Base-by-base conservation (phyloP, 169 alveolate genomes). In the Cryptosporidium parvum region DNA sequence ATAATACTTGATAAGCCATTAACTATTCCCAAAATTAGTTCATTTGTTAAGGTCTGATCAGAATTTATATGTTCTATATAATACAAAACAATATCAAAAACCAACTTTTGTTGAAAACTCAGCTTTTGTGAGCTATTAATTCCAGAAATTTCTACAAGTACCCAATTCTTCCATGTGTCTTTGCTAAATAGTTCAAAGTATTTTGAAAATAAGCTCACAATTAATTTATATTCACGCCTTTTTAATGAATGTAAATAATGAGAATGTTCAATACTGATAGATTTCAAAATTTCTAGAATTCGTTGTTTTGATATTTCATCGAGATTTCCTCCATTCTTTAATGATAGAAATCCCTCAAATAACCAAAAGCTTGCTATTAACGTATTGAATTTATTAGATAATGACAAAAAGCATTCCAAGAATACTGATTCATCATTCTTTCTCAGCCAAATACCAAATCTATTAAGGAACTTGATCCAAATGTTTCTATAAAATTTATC, bases 331-430 rank as follows among this genome's bases (percentile, higher is more conserved):
- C 10, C 29, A 58, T 14, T n/a, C 23, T 29, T 35, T n/a, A 65
- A 31, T 21, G 44, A 53, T 23, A 73, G 70, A 53, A 73, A 29
- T 1, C 86, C 86, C 12, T 35, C 70, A 6, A 73, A 18, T 1
- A 73, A 48, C 86, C 86, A 73, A 56, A 73, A n/a, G 14, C 56
- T 51, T 73, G 58, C 39, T 35, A 31, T 9, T 58, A 52, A 62
- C 1, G 35, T 29, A 18, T n/a, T 37, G 3, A 10, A 18, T 12
- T 42, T 73, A n/a, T 33, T 37, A 21, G 71, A 73, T 35, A 73
- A 73, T 31, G 37, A 52, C 12, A 14, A 8, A 33, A 73, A 53
- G 39, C 29, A 26, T 10, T 73, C 70, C 62, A 73, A 73, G n/a
- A 51, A 56, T 26, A 12, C 56, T 8, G 70, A 9, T 4, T 53